Base-by-base conservation (phyloP, 306 rosid species). In the Lathyrus oleraceus region DNA sequence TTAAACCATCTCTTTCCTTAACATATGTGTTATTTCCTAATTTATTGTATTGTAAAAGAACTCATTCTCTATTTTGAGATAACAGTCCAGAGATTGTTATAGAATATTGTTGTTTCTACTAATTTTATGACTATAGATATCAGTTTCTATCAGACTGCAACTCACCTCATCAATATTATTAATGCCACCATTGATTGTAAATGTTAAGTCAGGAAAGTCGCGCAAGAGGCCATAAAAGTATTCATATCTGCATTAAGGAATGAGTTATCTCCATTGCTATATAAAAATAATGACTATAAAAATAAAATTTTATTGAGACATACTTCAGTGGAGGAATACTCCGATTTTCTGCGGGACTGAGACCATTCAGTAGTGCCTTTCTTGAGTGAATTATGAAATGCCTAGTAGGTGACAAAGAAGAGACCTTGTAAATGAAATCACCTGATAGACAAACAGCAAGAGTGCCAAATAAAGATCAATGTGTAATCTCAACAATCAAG, bases 341-440 rank as follows among this genome's bases (percentile, higher is more conserved):
- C 56, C 99, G 89, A 88, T 94, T 94, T 82, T 94, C 99, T 81
- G 99, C 92, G 27, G 99, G 99, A 77, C 85, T 94, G 53, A 94
- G 80, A 81, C 99, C 99, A 69, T 88, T 94, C 47, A 94, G 92
- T 71, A 94, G 81, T 60, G 97, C 99, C 80, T 91, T 94, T 75
- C 99, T 88, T 5, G 99, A 94, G 80, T 94, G 99, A 56, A 94
- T 83, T 60, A 91, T 70, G 53, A 94, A 94, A 82, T 94, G 99
- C 84, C 82, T 88, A 47, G 97, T 66, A 70, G 99, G 99, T 52
- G 99, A 94, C 63, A 65, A 70, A 73, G 99, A 90, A 76, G 99
- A 91, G 73, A 94, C 99, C 87, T 87, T 88, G 89, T 94, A 88
- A 73, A 94, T 74, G 74, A 94, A 94, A 79, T 91, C 99, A 84